Base-by-base conservation (phyloP, 192 early-diverging fungal species). In the Ambispora gerdemannii region DNA sequence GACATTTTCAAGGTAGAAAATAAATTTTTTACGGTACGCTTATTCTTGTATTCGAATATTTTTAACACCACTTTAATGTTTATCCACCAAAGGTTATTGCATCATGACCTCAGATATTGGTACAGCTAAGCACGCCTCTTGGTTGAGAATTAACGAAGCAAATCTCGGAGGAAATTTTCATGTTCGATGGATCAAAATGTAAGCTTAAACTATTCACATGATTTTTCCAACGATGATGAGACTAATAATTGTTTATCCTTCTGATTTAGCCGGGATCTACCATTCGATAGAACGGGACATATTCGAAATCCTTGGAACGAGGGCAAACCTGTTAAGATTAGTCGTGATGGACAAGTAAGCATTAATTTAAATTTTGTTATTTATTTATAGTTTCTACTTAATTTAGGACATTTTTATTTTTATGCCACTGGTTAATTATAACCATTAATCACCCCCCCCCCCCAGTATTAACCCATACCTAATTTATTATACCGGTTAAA, bases 301-400 rank as follows among this genome's bases (percentile, higher is more conserved):
- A 56, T 56, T 20, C 53, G 53, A 4, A 56, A 56, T 20, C 53
- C 53, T 56, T 56, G 53, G 53, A 56, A 56, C 20, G 53, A 56
- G 4, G 20, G 27, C 20, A 56, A 56, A 56, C 53, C 53, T 6
- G 53, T 56, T 4, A 56, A 56, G 20, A 56, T 56, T 56, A 56
- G 53, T 56, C 53, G 53, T 27, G 53, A 56, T 20, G 53, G 53
- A 27, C 53, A 56, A 20, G 53, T 56, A 56, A n/a, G 27, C 6
- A 56, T 6, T 7, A n/a, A n/a, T n/a, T n/a, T n/a, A n/a, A n/a
- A n/a, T n/a, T n/a, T n/a, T n/a, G n/a, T n/a, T n/a, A n/a, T n/a
- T n/a, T n/a, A n/a, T n/a, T n/a, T n/a, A n/a, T n/a, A n/a, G n/a
- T n/a, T n/a, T n/a, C n/a, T n/a, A n/a, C n/a, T n/a, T n/a, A n/a